Evolutionary conservation across 2,329 filamentous ascomycete species (phyloP).

Genomic region (Pyricularia pennisetigena): DNA sequence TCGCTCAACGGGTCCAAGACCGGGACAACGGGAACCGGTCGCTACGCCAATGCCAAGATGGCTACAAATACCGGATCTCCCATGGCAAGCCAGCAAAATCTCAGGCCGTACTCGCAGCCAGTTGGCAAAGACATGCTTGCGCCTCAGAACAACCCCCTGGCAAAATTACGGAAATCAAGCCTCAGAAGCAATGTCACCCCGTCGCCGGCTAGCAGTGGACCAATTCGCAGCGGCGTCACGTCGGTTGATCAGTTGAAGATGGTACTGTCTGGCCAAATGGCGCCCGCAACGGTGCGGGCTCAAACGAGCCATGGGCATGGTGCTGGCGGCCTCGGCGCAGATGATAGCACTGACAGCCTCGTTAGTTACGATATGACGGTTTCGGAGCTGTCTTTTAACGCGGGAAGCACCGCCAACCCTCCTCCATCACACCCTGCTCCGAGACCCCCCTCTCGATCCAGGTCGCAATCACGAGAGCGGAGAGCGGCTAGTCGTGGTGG

Average conservation of each 20-base stretch:
- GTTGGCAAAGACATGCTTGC: conserved; percentile 18
- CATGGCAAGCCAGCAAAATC: conserved; percentile 37
- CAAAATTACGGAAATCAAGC: conserved; percentile 43
- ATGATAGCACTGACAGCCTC: conserved; percentile 56
- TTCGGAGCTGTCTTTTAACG: conserved; percentile 56
- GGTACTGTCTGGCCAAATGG: conserved; percentile 43
- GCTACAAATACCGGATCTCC: conserved; percentile 29
- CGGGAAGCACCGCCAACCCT: background rate
- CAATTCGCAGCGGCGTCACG: conserved; percentile 34
- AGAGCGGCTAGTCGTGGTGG: conserved; percentile 1
- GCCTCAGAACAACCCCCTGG: conserved; percentile 9
- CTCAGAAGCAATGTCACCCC: conserved; percentile 41
- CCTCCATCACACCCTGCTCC: background rate
- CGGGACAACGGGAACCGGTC: conserved; percentile 41
- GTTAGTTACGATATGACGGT: conserved; percentile 58
- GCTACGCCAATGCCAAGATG: conserved; percentile 16
- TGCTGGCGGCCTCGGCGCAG: conserved; percentile 36
- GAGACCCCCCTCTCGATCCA: background rate
- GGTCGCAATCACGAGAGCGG: conserved; percentile 8
- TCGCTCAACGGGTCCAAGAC: conserved; percentile 69
- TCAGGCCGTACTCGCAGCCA: conserved; percentile 38
- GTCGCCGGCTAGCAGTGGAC: conserved; percentile 19
- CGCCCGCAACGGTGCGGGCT: conserved; percentile 25
- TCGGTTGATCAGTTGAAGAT: conserved; percentile 56
- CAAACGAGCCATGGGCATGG: conserved; percentile 20